Percentiles rank a stretch among this genome's conserved stretches.
These are phyloP conservation scores for Exophiala sp. DNA, from an alignment of 2,329 filamentous ascomycete species.

Conservation along the genomic window DNA sequence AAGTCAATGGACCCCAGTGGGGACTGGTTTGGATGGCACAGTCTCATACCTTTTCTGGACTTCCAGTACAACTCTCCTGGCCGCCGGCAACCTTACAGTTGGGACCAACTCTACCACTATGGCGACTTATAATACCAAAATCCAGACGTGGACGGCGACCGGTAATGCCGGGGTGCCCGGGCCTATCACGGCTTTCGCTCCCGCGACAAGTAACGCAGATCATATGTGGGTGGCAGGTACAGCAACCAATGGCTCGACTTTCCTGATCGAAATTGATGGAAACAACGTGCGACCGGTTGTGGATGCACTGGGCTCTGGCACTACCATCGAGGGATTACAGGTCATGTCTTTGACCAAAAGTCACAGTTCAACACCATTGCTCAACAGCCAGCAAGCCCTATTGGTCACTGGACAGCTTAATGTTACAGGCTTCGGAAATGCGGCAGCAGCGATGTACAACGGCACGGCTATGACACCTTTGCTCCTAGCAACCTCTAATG, in stretches of 20 bases:
- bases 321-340: slow-evolving; percentile 74
- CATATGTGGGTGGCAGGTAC: slow-evolving; percentile 81
- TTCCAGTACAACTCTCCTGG: slow-evolving; percentile 66
- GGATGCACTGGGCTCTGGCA: slow-evolving; percentile 60
- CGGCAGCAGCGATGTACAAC: slow-evolving; percentile 83
- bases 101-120: slow-evolving; percentile 65
- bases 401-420: slow-evolving; percentile 81
- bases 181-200: slow-evolving; percentile 70
- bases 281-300: slow-evolving; percentile 65
- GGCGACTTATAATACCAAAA: slow-evolving; percentile 67
- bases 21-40: slow-evolving; percentile 65
- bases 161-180: slow-evolving; percentile 67
- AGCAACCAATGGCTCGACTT: slow-evolving; percentile 64
- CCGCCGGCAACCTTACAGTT: slow-evolving; percentile 71
- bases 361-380: slow-evolving; percentile 62
- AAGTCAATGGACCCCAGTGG: slow-evolving; percentile 76
- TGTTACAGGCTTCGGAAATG: slow-evolving; percentile 71
- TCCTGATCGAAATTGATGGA: slow-evolving; percentile 79
- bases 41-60: slow-evolving; percentile 75
- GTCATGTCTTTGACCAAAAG: slow-evolving; percentile 68
- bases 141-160: slow-evolving; percentile 63
- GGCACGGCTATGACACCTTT: slow-evolving; percentile 76
- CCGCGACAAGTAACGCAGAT: slow-evolving; percentile 67
- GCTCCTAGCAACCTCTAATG: slow-evolving; percentile 67
- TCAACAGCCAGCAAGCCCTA: slow-evolving; percentile 67